Evolutionary conservation across 139 green algal genomes (phyloP).

Genomic region (Chara braunii): DNA sequence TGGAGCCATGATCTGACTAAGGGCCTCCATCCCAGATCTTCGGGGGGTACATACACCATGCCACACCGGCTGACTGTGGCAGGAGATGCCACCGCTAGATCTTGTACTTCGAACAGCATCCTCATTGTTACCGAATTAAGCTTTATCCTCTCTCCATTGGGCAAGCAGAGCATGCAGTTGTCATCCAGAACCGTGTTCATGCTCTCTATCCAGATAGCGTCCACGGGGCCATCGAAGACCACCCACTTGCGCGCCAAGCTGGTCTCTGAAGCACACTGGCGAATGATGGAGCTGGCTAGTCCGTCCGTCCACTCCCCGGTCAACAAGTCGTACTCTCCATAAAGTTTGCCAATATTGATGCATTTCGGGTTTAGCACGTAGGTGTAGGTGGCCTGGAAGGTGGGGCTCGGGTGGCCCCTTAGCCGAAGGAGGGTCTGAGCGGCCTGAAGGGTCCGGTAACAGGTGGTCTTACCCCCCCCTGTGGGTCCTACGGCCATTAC

Average conservation of each 20-base stretch:
- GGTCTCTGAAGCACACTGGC: slow-evolving; percentile 60
- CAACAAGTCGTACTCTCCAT: slow-evolving; percentile 75
- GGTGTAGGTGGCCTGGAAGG: slow-evolving; percentile 48
- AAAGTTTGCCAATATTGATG: slow-evolving; percentile 83
- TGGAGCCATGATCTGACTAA: slow-evolving; percentile 54
- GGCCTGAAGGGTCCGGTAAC: slow-evolving; percentile 59
- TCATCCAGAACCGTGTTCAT: slow-evolving; percentile 77
- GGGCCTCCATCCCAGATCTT: slow-evolving; percentile 58
- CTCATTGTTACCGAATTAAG: slow-evolving; percentile 63
- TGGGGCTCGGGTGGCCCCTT: slow-evolving; percentile 39
- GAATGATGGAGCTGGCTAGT: slow-evolving; percentile 63
- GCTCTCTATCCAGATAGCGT: slow-evolving; percentile 77
- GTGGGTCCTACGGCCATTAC: slow-evolving; percentile 73
- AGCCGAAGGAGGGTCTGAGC: slow-evolving; percentile 52
- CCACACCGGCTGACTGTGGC: slow-evolving; percentile 67
- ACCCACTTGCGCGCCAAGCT: slow-evolving; percentile 64
- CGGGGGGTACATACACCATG: slow-evolving; percentile 68
- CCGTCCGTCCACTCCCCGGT: slow-evolving; percentile 82
- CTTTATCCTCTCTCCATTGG: slow-evolving; percentile 80
- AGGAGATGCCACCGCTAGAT: slow-evolving; percentile 62
- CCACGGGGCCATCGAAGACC: slow-evolving; percentile 75
- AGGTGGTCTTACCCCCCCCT: slow-evolving; percentile 65
- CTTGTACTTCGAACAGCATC: slow-evolving; percentile 79
- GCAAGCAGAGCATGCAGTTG: slow-evolving; percentile 71
- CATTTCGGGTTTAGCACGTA: slow-evolving; percentile 75